Base-by-base conservation (phyloP, 345 rosid species). In the Bruguiera gymnorhiza region DNA sequence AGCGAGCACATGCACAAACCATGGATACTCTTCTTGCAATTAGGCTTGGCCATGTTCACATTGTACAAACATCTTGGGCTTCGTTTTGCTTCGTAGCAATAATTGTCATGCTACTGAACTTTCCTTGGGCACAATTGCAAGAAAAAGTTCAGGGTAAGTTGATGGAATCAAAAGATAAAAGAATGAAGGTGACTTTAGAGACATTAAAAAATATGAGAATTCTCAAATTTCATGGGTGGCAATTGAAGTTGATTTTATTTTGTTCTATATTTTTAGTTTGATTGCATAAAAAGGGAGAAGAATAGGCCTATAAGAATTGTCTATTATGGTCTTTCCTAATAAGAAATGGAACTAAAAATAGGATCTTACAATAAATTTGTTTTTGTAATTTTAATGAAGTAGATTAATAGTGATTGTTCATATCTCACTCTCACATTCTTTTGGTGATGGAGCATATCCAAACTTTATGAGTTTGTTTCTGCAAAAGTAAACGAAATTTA, bases 171-270 rank as follows among this genome's bases (percentile, higher is more conserved):
- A 80, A 76, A 48, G 83, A 80, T 37, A 54, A 69, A 26, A 61
- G 80, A 53, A 80, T 80, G 83, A 80, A 72, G 58, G 69, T 73
- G 5, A 78, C 78, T 20, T 62, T 70, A 15, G 82, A 78, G 58
- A 67, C 66, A 29, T 46, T 78, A 10, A 50, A 72, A 39, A 76
- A 76, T 68, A 76, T 80, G 80, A 80, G 73, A 62, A 80, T 76
- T 50, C 80, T 76, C 51, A 80, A 80, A 57, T 78, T 76, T 66
- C 83, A 80, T 53, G 83, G 75, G 27, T 80, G 83, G 83, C 80
- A 80, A 65, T 72, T 76, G 75, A 76, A 69, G 36, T 6, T 34
- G 31, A 29, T 29, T 29, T 29, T 29, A 29, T 29, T 29, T 29
- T 3, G 31, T 29, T 29, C 4, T 2, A 29, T 29, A 29, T 3